Evolutionary conservation across 352 stramenopile species (phyloP).

Genomic region (Phytophthora pinifolia): DNA sequence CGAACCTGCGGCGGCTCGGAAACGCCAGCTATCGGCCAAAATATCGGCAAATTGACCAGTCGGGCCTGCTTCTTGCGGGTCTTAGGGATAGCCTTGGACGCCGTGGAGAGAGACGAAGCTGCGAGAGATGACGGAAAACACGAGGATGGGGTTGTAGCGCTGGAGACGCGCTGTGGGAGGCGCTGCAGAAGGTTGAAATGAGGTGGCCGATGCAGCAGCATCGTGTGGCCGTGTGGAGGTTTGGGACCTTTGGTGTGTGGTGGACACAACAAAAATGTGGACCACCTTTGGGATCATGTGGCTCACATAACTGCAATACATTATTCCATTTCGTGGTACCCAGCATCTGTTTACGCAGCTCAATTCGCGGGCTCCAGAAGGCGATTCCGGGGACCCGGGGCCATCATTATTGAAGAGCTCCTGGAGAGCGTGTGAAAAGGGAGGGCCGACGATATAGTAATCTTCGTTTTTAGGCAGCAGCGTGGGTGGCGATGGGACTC

Average conservation of each 20-base stretch:
- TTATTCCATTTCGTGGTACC: too few relatives aligned
- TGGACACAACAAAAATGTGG: background rate
- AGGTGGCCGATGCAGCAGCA: background rate
- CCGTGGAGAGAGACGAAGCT: conserved; percentile 2
- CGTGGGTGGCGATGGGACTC: too few relatives aligned
- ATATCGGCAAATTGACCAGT: conserved; percentile 41
- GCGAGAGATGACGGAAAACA: background rate
- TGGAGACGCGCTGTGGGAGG: background rate
- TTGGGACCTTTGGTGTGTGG: background rate
- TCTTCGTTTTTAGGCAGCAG: too few relatives aligned
- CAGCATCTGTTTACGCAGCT: too few relatives aligned
- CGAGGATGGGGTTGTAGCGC: background rate
- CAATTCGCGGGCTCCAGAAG: too few relatives aligned
- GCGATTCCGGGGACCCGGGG: too few relatives aligned
- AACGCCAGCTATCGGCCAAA: conserved; percentile 64
- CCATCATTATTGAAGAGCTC: too few relatives aligned
- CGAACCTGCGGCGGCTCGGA: conserved; percentile 47
- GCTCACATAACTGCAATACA: too few relatives aligned
- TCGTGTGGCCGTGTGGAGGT: background rate
- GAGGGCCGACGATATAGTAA: too few relatives aligned
- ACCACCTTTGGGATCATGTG: too few relatives aligned
- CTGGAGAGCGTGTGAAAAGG: too few relatives aligned
- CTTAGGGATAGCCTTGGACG: conserved; percentile 11
- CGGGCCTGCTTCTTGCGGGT: conserved; percentile 61
- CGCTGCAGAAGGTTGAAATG: background rate